Evolutionary conservation across 177 flowering plant species (phyloP).

Genomic region (Telopea speciosissima): DNA sequence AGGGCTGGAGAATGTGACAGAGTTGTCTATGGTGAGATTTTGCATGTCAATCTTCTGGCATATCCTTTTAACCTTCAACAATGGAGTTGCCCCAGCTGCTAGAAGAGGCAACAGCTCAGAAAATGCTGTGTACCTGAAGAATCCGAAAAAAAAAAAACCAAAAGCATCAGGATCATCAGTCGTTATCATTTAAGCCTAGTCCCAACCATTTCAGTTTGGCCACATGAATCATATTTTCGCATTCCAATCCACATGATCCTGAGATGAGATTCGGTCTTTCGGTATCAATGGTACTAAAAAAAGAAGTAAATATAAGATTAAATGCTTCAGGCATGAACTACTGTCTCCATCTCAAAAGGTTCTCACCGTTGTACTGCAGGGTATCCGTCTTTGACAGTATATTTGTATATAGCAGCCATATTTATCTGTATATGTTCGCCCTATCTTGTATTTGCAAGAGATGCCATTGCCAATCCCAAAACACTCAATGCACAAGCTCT

Average conservation of each 20-base stretch:
- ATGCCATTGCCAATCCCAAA: too few relatives aligned
- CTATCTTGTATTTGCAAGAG: too few relatives aligned
- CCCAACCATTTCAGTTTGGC: background rate
- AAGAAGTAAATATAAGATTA: too few relatives aligned
- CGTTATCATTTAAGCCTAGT: background rate
- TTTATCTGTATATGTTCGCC: too few relatives aligned
- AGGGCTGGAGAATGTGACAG: constrained; percentile 58
- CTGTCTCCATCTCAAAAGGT: too few relatives aligned
- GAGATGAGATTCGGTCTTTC: background rate
- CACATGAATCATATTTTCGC: background rate
- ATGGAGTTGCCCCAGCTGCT: constrained; percentile 62
- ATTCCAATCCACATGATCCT: background rate
- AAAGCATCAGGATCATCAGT: background rate
- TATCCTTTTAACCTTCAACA: constrained; percentile 66
- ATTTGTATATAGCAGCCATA: too few relatives aligned
- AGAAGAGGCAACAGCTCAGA: constrained; percentile 97
- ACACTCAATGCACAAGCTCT: too few relatives aligned
- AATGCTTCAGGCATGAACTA: too few relatives aligned
- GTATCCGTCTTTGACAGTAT: too few relatives aligned
- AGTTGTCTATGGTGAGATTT: constrained; percentile 53
- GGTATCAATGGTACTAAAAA: too few relatives aligned
- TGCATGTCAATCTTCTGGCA: constrained; percentile 57
- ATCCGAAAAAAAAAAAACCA: background rate
- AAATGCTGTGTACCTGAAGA: constrained; percentile 86
- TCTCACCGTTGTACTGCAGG: too few relatives aligned